Evolutionary conservation across 192 early-diverging fungal species (phyloP).

Genomic region (Backusella morwellensis): DNA sequence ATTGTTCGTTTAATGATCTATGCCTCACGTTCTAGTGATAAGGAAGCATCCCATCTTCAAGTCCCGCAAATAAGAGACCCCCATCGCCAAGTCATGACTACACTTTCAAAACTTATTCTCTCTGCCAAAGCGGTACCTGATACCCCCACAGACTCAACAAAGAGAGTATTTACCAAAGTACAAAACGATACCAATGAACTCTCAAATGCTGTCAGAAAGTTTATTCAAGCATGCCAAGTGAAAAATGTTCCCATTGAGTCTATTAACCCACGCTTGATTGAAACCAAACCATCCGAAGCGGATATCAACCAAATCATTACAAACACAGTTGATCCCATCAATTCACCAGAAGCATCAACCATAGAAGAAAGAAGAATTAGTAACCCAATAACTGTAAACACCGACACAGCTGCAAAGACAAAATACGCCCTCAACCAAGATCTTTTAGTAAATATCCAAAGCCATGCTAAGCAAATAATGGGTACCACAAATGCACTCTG

Average conservation of each 20-base stretch:
- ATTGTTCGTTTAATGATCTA: conserved; percentile 86
- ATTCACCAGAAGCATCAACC: neutral
- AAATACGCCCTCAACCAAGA: conserved; percentile 32
- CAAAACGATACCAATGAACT: conserved; percentile 75
- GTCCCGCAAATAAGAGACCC: conserved; percentile 61
- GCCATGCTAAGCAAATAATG: conserved; percentile 28
- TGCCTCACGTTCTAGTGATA: conserved; percentile 69
- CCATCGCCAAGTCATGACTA: conserved; percentile 77
- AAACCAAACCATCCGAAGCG: neutral
- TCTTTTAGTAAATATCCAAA: conserved; percentile 23
- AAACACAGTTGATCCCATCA: neutral
- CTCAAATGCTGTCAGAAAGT: conserved; percentile 69
- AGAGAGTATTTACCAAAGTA: conserved; percentile 62
- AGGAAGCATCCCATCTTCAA: conserved; percentile 67
- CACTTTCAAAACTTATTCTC: conserved; percentile 82
- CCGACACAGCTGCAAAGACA: neutral
- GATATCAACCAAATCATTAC: neutral
- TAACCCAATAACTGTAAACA: neutral
- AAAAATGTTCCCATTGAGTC: conserved; percentile 38
- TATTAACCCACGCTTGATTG: conserved; percentile 35
- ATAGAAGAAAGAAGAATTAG: neutral
- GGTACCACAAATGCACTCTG: conserved; percentile 29
- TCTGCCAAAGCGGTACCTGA: conserved; percentile 84
- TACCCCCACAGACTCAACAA: neutral
- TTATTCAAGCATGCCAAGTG: conserved; percentile 52